Conservation (phyloP, 306 rosid species). For the Vigna mungo region DNA sequence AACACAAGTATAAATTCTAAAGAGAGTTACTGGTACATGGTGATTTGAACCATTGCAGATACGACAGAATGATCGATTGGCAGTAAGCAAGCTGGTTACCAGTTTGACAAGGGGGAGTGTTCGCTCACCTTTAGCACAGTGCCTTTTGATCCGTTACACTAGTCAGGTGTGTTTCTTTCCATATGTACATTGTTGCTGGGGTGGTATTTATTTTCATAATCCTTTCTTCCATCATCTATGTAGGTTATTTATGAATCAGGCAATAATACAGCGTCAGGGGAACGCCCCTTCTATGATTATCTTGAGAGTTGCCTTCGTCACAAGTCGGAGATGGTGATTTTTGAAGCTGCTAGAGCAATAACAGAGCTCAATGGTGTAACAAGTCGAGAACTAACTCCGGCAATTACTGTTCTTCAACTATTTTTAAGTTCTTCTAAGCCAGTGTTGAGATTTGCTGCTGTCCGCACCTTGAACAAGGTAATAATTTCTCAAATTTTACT, state of each 20-base stretch:
- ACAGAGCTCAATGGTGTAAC: slow-evolving; percentile 93
- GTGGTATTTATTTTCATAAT: slow-evolving; percentile 24
- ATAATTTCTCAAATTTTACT: slow-evolving; percentile 31
- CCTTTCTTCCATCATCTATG: slow-evolving; percentile 30
- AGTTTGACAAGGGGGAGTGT: slow-evolving; percentile 93
- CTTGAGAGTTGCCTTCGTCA: slow-evolving; percentile 99
- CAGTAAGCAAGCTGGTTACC: slow-evolving; percentile 97
- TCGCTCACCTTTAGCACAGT: slow-evolving; percentile 96
- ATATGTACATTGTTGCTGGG: slow-evolving; percentile 16
- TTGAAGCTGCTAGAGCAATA: slow-evolving; percentile 99
- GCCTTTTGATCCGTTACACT: slow-evolving; percentile 95
- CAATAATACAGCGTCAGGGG: slow-evolving; percentile 75
- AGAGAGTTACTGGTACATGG: slow-evolving; percentile 43
- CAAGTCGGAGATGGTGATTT: slow-evolving; percentile 98
- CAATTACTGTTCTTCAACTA: slow-evolving; percentile 97
- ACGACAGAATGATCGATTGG: slow-evolving; percentile 95
- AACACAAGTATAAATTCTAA: slow-evolving; percentile 32
- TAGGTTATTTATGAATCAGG: slow-evolving; percentile 93
- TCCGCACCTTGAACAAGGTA: slow-evolving; percentile 98
- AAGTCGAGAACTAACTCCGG: slow-evolving; percentile 90
- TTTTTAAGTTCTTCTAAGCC: slow-evolving; percentile 97
- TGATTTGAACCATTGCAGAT: slow-evolving; percentile 67
- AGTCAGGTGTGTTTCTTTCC: slow-evolving; percentile 76
- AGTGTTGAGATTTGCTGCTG: slow-evolving; percentile 98
- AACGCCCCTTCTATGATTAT: slow-evolving; percentile 93